These are phyloP conservation scores for Pseudozyma sp. DNA, from an alignment of 1,284 basidiomycete species.

Conservation along the genomic window DNA sequence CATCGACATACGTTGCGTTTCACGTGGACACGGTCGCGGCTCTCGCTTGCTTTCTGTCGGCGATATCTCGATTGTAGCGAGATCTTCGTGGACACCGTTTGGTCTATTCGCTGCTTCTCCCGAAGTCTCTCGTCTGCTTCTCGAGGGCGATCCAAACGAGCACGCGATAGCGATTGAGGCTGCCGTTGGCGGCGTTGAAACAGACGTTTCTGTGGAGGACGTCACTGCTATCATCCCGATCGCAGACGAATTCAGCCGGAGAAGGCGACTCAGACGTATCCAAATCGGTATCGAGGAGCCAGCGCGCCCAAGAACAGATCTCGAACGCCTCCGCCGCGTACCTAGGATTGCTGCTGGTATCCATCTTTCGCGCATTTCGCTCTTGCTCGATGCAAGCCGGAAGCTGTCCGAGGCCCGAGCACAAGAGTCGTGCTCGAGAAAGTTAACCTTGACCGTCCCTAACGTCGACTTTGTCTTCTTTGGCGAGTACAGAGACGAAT, in stretches of 20 bases:
- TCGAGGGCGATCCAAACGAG: slow-evolving; percentile 63
- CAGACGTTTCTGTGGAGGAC: slow-evolving; percentile 33
- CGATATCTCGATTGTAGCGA: slow-evolving; percentile 28
- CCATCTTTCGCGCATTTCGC: slow-evolving; percentile 41
- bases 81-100: slow-evolving; percentile 62
- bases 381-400: slow-evolving; percentile 45
- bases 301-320: slow-evolving; percentile 22
- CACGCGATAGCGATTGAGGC: slow-evolving; percentile 46
- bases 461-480: slow-evolving; percentile 41
- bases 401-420: not conserved
- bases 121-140: slow-evolving; percentile 25
- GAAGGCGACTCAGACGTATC: slow-evolving; percentile 18
- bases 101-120: slow-evolving; percentile 48
- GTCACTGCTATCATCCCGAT: slow-evolving; percentile 35
- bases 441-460: slow-evolving; percentile 46
- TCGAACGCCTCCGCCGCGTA: slow-evolving; percentile 27
- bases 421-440: slow-evolving; percentile 9
- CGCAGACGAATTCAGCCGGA: slow-evolving; percentile 17
- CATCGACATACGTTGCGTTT: slow-evolving; percentile 38
- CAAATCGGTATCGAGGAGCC: slow-evolving; percentile 26
- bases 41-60: slow-evolving; percentile 37
- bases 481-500: slow-evolving; percentile 54
- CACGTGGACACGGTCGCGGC: slow-evolving; percentile 9
- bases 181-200: slow-evolving; percentile 43
- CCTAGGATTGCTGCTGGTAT: slow-evolving; percentile 48